Conservation (phyloP, 768 basidiomycete species). For the Naematelia encephala region DNA sequence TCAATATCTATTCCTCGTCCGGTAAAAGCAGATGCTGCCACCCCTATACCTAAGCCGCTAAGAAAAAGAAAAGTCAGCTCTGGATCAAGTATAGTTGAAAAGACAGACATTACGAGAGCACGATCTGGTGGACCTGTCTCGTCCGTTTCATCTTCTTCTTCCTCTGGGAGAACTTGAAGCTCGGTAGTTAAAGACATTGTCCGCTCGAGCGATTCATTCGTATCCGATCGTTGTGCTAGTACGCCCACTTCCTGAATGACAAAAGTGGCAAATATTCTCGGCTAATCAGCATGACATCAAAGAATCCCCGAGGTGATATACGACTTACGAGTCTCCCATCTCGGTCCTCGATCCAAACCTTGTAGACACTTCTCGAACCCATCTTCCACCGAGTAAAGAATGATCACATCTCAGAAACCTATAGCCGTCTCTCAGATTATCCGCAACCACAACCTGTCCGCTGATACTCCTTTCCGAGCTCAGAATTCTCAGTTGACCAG, state of each 20-base stretch:
- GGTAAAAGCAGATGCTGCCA: constrained; percentile 71
- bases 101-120: constrained; percentile 5
- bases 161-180: constrained; percentile 16
- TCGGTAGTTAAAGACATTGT: constrained; percentile 50
- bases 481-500: constrained; percentile 38
- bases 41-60: constrained; percentile 85
- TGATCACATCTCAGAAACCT: constrained; percentile 59
- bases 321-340: constrained; percentile 56
- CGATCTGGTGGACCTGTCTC: constrained; percentile 54
- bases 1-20: constrained; percentile 69
- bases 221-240: constrained; percentile 59
- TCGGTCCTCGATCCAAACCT: constrained; percentile 55
- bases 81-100: not conserved
- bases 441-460: constrained; percentile 77
- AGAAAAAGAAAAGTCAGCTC: not conserved
- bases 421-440: constrained; percentile 53
- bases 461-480: constrained; percentile 55
- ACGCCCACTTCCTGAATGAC: constrained; percentile 80
- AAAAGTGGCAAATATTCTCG: constrained; percentile 76
- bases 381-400: constrained; percentile 65
- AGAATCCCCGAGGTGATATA: not conserved
- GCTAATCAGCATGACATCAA: not conserved
- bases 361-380: constrained; percentile 58
- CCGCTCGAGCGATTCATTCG: constrained; percentile 20
- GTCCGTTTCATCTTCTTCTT: constrained; percentile 63